Base-by-base conservation (phyloP, 2,329 filamentous ascomycete genomes). In the Penicillium sp. region DNA sequence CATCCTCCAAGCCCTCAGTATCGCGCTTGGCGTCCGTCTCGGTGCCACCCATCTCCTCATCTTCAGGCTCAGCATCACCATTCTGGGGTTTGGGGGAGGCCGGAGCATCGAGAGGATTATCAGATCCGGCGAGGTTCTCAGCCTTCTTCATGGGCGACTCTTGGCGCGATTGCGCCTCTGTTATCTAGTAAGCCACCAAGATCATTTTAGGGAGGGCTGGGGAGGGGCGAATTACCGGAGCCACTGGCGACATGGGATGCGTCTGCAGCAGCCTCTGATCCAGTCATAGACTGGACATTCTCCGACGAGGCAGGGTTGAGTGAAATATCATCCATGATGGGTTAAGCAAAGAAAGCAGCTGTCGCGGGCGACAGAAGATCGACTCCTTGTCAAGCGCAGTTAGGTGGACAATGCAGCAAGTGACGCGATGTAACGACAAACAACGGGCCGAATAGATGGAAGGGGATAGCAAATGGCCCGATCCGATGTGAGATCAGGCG, bases 31-130 rank as follows among this genome's bases (percentile, higher is more conserved):
- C 65, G 52, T 78, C 76, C 24, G 73, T 70, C 51, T 79, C 77
- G 14, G 77, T 85, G 63, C 90, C 90, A 57, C 83, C 88, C 90
- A 93, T 93, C 67, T 93, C 90, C 71, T 92, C 89, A 69, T 95
- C 90, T 65, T 89, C 88, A 57, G 64, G 72, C 50, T 79, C 83
- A 74, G 61, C 83, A 60, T 83, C 79, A 53, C 81, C 83, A 60
- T 84, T 84, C 67, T 90, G 85, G 49, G 83, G 80, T 59, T 83
- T 82, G 35, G 87, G 87, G 49, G 82, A 87, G 58, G 84, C 81
- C 42, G 87, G 86, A 55, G 87, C 86, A 78, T 91, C 87, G 65
- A 88, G 79, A n/a, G 86, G 84, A 69, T 87, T 89, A 69, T 89
- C 87, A 35, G 83, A 84, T 54, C 74, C 71, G 43, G 66, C 39